Evolutionary conservation across 2,329 filamentous ascomycete genomes (phyloP).

Genomic region (Penicillium hesseltinei): DNA sequence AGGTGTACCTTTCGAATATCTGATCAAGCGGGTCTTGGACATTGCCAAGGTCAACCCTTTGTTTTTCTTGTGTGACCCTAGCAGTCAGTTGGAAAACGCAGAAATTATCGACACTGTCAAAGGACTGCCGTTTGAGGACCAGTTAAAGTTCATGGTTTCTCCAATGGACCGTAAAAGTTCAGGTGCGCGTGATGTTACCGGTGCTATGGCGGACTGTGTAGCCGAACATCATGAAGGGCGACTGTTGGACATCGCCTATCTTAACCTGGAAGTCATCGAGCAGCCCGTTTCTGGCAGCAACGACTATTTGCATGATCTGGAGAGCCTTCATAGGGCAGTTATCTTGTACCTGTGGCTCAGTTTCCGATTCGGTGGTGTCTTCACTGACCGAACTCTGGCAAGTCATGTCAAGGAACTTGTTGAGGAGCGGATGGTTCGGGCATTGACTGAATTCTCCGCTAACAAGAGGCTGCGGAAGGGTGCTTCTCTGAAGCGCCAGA

Average conservation of each 20-base stretch:
- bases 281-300: slow-evolving; percentile 44
- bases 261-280: slow-evolving; percentile 75
- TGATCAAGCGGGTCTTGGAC: slow-evolving; percentile 72
- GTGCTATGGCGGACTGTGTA: slow-evolving; percentile 67
- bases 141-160: slow-evolving; percentile 70
- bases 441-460: slow-evolving; percentile 57
- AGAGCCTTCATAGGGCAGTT: slow-evolving; percentile 75
- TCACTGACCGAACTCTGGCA: slow-evolving; percentile 70
- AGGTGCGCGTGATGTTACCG: slow-evolving; percentile 48
- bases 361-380: slow-evolving; percentile 80
- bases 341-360: slow-evolving; percentile 91
- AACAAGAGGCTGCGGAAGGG: slow-evolving; percentile 43
- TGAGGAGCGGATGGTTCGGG: slow-evolving; percentile 70
- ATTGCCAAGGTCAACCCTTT: slow-evolving; percentile 61
- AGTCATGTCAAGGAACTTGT: slow-evolving; percentile 75
- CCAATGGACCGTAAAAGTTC: slow-evolving; percentile 61
- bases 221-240: slow-evolving; percentile 65
- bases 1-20: slow-evolving; percentile 76
- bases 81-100: slow-evolving; percentile 64
- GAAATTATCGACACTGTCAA: slow-evolving; percentile 71
- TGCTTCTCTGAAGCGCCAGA: slow-evolving; percentile 38
- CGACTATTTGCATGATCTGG: slow-evolving; percentile 66
- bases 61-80: slow-evolving; percentile 69
- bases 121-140: slow-evolving; percentile 67
- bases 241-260: slow-evolving; percentile 66